phyloP scores from a whole-genome alignment of 208 protist species.

The Trypanosoma cruzi region DNA sequence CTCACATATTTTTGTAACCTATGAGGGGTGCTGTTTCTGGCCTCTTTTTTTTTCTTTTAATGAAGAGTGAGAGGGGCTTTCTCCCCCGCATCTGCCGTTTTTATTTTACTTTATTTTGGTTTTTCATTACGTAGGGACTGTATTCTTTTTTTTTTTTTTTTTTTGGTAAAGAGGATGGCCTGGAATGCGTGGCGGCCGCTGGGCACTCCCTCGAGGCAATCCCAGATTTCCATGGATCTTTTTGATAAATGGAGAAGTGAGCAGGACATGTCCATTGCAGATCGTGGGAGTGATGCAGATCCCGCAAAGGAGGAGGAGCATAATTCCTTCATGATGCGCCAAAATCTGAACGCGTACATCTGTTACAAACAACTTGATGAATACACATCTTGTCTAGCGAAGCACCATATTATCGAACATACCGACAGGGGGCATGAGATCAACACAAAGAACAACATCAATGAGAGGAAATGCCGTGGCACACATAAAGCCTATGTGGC shows the following conservation, averaged over 20 bases:
- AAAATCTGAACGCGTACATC: slow-evolving; percentile 83
- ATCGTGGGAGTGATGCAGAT: slow-evolving; percentile 59
- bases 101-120: slow-evolving; percentile 8
- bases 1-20: not conserved
- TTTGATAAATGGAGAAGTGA: slow-evolving; percentile 76
- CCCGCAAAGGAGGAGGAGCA: slow-evolving; percentile 65
- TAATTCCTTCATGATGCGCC: slow-evolving; percentile 73
- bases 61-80: not conserved
- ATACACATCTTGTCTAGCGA: slow-evolving; percentile 71
- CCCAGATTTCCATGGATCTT: slow-evolving; percentile 63
- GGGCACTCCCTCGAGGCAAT: slow-evolving; percentile 39
- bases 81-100: not conserved
- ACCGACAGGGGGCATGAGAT: slow-evolving; percentile 46
- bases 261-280: slow-evolving; percentile 50
- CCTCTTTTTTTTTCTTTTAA: not conserved
- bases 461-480: slow-evolving; percentile 60
- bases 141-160: too few species aligned
- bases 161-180: slow-evolving; percentile 14
- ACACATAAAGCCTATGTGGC: slow-evolving; percentile 62
- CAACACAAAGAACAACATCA: slow-evolving; percentile 72
- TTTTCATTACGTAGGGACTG: not conserved
- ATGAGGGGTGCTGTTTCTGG: not conserved
- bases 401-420: slow-evolving; percentile 57
- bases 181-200: slow-evolving; percentile 28
- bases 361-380: slow-evolving; percentile 78